These are phyloP conservation scores for Paramecium sexaurelia DNA, from an alignment of 73 alveolate genomes.

Conservation along the genomic window DNA sequence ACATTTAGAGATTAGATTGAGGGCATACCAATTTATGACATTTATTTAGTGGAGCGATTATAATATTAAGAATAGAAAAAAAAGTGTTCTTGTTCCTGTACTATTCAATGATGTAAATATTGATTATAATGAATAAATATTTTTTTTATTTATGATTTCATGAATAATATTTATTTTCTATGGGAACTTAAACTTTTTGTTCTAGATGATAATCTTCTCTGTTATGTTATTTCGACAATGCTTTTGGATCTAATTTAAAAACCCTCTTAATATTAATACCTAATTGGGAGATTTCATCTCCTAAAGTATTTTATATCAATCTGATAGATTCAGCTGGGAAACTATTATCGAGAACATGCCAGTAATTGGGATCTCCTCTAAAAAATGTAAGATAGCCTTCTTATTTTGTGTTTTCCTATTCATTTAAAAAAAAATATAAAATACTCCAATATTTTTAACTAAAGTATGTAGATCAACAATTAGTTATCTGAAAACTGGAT, in stretches of 20 bases:
- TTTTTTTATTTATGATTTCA: constrained; percentile 26
- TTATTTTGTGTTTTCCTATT: background rate
- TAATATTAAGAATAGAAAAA: background rate
- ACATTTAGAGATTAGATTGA: constrained; percentile 44
- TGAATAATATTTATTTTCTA: constrained; percentile 39
- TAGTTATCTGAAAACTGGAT: constrained; percentile 46
- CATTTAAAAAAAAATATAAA: background rate
- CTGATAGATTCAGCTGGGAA: background rate
- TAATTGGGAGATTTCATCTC: constrained; percentile 37
- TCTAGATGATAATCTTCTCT: constrained; percentile 12
- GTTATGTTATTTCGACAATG: background rate
- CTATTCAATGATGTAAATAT: background rate
- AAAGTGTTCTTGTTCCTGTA: constrained; percentile 37
- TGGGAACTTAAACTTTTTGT: background rate
- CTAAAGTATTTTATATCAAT: background rate
- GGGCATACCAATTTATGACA: background rate
- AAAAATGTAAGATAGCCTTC: constrained; percentile 2
- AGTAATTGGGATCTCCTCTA: constrained; percentile 51
- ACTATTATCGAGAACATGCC: constrained; percentile 55
- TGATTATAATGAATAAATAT: constrained; percentile 3
- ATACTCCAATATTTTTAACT: background rate
- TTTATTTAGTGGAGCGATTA: background rate
- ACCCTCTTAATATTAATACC: background rate
- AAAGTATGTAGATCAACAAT: background rate
- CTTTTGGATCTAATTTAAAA: constrained; percentile 2